Evolutionary conservation across 1,284 basidiomycete species (phyloP).

Genomic region (Thecaphora frezii): DNA sequence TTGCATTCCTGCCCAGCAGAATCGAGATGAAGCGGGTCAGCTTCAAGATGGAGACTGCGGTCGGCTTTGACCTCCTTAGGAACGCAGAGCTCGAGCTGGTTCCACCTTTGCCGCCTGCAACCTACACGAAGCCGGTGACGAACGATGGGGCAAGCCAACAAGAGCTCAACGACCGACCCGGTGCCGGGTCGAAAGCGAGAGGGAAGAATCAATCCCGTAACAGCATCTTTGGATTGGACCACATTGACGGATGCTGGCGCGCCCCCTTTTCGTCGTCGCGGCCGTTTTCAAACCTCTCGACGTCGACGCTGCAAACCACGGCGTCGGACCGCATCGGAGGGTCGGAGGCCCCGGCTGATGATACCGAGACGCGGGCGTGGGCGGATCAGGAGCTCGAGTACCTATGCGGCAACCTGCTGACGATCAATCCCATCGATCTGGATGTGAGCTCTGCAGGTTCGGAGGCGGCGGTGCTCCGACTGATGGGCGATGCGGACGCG

Average conservation of each 20-base stretch:
- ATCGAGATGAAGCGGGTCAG: constrained; percentile 24
- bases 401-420: constrained; percentile 27
- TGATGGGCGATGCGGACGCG: neutral
- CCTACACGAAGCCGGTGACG: neutral
- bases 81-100: constrained; percentile 25
- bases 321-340: neutral
- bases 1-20: constrained; percentile 27
- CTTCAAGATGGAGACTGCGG: constrained; percentile 11
- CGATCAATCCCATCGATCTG: constrained; percentile 20
- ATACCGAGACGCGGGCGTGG: neutral
- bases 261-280: too few species aligned
- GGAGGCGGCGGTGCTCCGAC: constrained; percentile 14
- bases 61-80: constrained; percentile 18
- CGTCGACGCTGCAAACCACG: neutral
- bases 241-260: too few species aligned
- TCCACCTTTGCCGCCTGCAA: neutral
- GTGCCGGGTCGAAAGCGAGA: neutral
- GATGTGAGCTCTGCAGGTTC: constrained; percentile 12
- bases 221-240: neutral
- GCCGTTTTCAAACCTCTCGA: neutral
- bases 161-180: too few species aligned
- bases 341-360: too few species aligned
- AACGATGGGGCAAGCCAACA: neutral
- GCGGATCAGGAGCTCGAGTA: constrained; percentile 28
- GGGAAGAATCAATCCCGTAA: neutral